Conservation (phyloP, 1,284 basidiomycete genomes). For the Volvariella surrecta region DNA sequence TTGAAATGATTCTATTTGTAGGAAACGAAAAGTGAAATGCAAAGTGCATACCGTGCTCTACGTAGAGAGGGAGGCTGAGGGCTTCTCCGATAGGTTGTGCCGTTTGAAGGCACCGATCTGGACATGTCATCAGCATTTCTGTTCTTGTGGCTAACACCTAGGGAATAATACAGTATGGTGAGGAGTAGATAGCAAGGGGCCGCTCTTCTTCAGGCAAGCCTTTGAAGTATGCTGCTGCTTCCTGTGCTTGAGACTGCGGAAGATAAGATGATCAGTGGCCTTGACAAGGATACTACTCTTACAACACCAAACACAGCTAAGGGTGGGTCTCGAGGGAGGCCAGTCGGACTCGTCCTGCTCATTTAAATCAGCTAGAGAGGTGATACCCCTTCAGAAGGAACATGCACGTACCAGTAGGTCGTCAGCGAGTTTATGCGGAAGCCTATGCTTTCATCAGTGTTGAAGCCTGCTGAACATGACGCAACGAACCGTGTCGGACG, state of each 20-base stretch:
- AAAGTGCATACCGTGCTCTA: conserved; percentile 57
- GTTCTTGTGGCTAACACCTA: too few species aligned
- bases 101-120: conserved; percentile 83
- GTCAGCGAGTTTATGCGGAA: conserved; percentile 70
- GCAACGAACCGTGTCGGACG: conserved; percentile 58
- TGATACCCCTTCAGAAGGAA: not conserved
- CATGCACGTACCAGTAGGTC: conserved; percentile 50
- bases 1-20: conserved; percentile 17
- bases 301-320: conserved; percentile 73
- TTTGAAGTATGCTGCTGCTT: conserved; percentile 58
- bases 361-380: conserved; percentile 3
- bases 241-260: conserved; percentile 63
- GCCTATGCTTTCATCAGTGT: conserved; percentile 33
- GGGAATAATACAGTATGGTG: conserved; percentile 59
- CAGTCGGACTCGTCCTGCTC: conserved; percentile 57
- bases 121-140: not conserved
- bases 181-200: conserved; percentile 74
- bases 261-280: not conserved
- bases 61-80: conserved; percentile 59
- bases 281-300: conserved; percentile 6
- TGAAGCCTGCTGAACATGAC: not conserved
- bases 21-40: not conserved
- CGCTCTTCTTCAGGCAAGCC: conserved; percentile 57
- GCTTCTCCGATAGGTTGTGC: conserved; percentile 53
- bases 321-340: conserved; percentile 68